A percentile compares a stretch with the other conserved stretches of the same genome.
Evolutionary conservation across 768 basidiomycete genomes (phyloP).

Genomic region (Pleurotus salmoneostramineus): DNA sequence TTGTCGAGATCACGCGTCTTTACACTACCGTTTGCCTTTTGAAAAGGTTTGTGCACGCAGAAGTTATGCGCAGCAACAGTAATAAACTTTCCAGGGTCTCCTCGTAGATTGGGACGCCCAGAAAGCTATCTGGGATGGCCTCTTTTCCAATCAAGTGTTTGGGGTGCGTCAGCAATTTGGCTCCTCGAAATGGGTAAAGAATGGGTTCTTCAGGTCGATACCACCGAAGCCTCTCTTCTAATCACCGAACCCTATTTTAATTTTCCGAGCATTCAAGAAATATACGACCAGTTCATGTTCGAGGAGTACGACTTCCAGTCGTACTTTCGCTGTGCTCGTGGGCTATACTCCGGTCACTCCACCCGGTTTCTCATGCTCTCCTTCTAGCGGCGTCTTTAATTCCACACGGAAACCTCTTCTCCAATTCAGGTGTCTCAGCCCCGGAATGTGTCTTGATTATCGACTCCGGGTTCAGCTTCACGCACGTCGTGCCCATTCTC

Average conservation of each 20-base stretch:
- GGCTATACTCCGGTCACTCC: slow-evolving; percentile 22
- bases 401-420: slow-evolving; percentile 71
- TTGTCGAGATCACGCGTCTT: slow-evolving; percentile 76
- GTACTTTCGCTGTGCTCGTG: slow-evolving; percentile 80
- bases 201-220: slow-evolving; percentile 54
- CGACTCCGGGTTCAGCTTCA: slow-evolving; percentile 93
- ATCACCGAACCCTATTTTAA: slow-evolving; percentile 96
- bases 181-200: not conserved
- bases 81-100: slow-evolving; percentile 60
- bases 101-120: slow-evolving; percentile 94
- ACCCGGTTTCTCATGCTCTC: slow-evolving; percentile 11
- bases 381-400: slow-evolving; percentile 73
- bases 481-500: slow-evolving; percentile 85
- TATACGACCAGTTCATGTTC: slow-evolving; percentile 94
- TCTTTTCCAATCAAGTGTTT: slow-evolving; percentile 72
- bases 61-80: slow-evolving; percentile 2
- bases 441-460: slow-evolving; percentile 82
- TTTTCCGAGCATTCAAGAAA: slow-evolving; percentile 84
- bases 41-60: slow-evolving; percentile 62
- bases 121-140: slow-evolving; percentile 90
- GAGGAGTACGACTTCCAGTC: slow-evolving; percentile 94
- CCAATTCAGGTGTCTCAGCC: slow-evolving; percentile 36
- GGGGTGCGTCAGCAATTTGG: slow-evolving; percentile 39
- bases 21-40: slow-evolving; percentile 82
- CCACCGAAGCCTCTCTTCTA: slow-evolving; percentile 68